These are phyloP conservation scores for Boletus sensibilis DNA, from an alignment of 768 basidiomycete genomes.

Conservation along the genomic window DNA sequence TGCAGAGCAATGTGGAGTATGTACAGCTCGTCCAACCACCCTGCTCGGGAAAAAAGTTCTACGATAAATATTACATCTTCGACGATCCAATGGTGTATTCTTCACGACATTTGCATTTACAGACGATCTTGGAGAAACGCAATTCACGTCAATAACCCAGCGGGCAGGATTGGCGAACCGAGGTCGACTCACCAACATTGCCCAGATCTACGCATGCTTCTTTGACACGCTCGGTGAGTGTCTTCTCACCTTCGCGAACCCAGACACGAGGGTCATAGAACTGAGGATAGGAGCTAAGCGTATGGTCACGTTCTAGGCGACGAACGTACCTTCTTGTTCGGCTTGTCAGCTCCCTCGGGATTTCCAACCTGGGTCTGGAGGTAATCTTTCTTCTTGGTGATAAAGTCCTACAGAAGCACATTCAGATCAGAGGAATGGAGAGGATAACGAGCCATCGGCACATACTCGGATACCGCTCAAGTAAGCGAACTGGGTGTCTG, in stretches of 20 bases:
- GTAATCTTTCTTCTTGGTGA: constrained; percentile 84
- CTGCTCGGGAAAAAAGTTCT: constrained; percentile 10
- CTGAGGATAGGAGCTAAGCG: constrained; percentile 34
- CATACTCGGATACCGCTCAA: constrained; percentile 75
- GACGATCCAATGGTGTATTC: not conserved
- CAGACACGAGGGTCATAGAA: constrained; percentile 96
- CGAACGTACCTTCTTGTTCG: constrained; percentile 89
- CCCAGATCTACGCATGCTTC: constrained; percentile 91
- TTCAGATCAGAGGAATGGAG: not conserved
- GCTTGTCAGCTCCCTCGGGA: constrained; percentile 95
- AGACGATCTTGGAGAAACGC: constrained; percentile 19
- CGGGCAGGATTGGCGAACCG: not conserved
- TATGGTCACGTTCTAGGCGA: not conserved
- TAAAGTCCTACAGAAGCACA: constrained; percentile 62
- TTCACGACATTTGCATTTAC: constrained; percentile 11
- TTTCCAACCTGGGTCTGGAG: constrained; percentile 91
- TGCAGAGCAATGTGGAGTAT: not conserved
- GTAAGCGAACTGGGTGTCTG: constrained; percentile 90
- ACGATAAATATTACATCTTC: constrained; percentile 20
- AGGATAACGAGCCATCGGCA: not conserved
- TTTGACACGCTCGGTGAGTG: constrained; percentile 81
- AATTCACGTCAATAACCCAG: not conserved
- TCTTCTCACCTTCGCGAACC: constrained; percentile 99
- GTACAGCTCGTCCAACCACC: constrained; percentile 4
- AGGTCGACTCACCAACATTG: constrained; percentile 48